phyloP scores from a whole-genome alignment of 2,329 filamentous ascomycete genomes.

The Lachnellula subtilissima region DNA sequence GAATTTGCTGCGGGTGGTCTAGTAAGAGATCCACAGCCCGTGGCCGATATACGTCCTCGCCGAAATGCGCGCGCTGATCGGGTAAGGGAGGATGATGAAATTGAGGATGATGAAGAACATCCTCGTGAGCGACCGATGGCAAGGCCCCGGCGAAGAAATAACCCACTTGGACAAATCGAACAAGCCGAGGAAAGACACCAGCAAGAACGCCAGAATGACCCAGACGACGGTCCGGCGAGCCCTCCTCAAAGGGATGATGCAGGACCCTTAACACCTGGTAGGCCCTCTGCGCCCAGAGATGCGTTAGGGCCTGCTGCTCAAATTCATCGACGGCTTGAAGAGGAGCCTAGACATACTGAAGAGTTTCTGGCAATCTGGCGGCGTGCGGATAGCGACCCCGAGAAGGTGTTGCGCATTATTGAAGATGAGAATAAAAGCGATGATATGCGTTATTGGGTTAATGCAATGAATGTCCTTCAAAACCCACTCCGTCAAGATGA shows the following conservation, averaged over 20 bases:
- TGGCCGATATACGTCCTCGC: constrained; percentile 7
- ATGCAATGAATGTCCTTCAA: constrained; percentile 40
- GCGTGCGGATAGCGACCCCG: constrained; percentile 54
- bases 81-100: constrained; percentile 4
- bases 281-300: constrained; percentile 20
- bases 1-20: constrained; percentile 51
- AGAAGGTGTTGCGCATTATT: constrained; percentile 56
- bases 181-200: constrained; percentile 11
- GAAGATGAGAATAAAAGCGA: constrained; percentile 55
- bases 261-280: constrained; percentile 4
- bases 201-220: not conserved
- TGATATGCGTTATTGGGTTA: constrained; percentile 55
- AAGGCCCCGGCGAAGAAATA: constrained; percentile 20
- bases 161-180: constrained; percentile 6
- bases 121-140: constrained; percentile 21
- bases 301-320: constrained; percentile 25
- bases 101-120: constrained; percentile 6
- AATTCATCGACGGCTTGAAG: constrained; percentile 24
- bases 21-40: constrained; percentile 15
- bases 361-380: constrained; percentile 53
- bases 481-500: constrained; percentile 20
- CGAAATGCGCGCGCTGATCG: constrained; percentile 11
- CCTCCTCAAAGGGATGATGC: constrained; percentile 4
- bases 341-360: constrained; percentile 28
- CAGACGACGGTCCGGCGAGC: not conserved